A percentile compares a stretch with the other conserved stretches of the same genome.
phyloP scores from a whole-genome alignment of 2,329 filamentous ascomycete species.

The Fusarium haematococcum region DNA sequence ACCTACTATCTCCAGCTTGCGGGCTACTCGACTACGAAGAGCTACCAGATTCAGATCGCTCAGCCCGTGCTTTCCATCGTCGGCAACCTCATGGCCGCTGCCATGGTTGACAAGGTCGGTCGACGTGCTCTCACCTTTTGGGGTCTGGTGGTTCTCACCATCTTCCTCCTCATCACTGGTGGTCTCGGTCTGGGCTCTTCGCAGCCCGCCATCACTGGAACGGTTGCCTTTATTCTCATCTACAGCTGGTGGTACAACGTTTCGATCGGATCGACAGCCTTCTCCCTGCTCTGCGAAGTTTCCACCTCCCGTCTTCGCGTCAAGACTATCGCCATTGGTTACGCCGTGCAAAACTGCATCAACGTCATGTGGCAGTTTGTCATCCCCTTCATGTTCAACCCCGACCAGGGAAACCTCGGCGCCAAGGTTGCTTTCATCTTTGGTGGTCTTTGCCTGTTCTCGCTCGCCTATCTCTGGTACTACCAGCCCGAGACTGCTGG shows the following conservation, averaged over 20 bases:
- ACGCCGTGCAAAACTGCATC: conserved; percentile 18
- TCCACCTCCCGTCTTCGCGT: conserved; percentile 25
- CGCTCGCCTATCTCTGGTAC: conserved; percentile 22
- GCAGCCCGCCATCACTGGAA: conserved; percentile 10
- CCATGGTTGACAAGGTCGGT: conserved; percentile 20
- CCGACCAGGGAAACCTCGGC: conserved; percentile 25
- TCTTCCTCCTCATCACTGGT: conserved; percentile 22
- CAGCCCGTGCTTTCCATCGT: conserved; percentile 13
- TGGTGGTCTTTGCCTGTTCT: conserved; percentile 23
- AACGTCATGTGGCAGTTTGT: conserved; percentile 33
- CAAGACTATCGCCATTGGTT: conserved; percentile 33
- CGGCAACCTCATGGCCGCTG: conserved; percentile 20
- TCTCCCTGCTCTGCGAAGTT: conserved; percentile 22
- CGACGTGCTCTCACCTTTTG: conserved; percentile 21
- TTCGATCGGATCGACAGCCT: conserved; percentile 19
- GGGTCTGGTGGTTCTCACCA: conserved; percentile 17
- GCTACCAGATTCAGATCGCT: conserved; percentile 11
- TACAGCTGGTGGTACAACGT: conserved; percentile 31
- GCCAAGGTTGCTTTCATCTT: conserved; percentile 33
- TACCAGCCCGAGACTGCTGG: conserved; percentile 36
- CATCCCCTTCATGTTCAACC: conserved; percentile 32
- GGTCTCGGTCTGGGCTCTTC: conserved; percentile 2
- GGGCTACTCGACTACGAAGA: conserved; percentile 5
- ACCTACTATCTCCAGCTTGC: conserved; percentile 28
- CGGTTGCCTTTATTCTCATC: conserved; percentile 17